Percentiles rank a stretch among this genome's conserved stretches.
phyloP scores from a whole-genome alignment of 352 stramenopile species.

The Aphanomyces stellatus region DNA sequence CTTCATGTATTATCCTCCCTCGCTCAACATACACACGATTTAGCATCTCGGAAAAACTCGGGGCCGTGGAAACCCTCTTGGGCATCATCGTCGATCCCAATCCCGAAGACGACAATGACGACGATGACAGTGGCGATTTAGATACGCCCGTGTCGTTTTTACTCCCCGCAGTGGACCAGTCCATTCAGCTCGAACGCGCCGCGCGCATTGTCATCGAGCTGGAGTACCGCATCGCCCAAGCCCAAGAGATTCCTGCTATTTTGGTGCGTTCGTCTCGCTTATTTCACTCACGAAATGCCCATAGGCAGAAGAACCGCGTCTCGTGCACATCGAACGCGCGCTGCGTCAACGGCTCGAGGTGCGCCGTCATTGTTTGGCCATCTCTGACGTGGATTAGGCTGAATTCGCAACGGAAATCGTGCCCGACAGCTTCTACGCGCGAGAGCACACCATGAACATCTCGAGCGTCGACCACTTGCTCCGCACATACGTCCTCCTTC shows the following conservation, averaged over 20 bases:
- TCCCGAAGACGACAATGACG: constrained; percentile 25
- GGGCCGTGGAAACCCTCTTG: constrained; percentile 65
- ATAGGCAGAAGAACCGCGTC: constrained; percentile 12
- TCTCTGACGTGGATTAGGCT: constrained; percentile 28
- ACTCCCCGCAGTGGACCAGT: not conserved
- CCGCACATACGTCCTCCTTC: constrained; percentile 60
- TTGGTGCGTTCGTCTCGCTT: no score
- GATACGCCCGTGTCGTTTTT: constrained; percentile 24
- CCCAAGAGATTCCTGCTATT: constrained; percentile 50
- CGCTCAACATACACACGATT: no score
- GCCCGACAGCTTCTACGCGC: constrained; percentile 80
- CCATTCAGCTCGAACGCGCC: constrained; percentile 45
- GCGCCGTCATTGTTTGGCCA: not conserved
- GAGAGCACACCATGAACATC: constrained; percentile 60
- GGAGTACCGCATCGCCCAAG: constrained; percentile 58
- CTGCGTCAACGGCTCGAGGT: constrained; percentile 16
- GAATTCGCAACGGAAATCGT: constrained; percentile 83
- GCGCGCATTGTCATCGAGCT: constrained; percentile 66
- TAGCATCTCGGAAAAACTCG: constrained; percentile 65
- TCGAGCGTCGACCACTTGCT: constrained; percentile 58
- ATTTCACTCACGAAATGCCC: not conserved
- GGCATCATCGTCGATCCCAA: constrained; percentile 39
- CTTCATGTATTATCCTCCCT: no score
- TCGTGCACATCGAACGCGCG: constrained; percentile 2
- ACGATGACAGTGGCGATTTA: constrained; percentile 23